These are phyloP conservation scores for Vanrija sp. DNA, from an alignment of 1,284 basidiomycete species.

Conservation along the genomic window DNA sequence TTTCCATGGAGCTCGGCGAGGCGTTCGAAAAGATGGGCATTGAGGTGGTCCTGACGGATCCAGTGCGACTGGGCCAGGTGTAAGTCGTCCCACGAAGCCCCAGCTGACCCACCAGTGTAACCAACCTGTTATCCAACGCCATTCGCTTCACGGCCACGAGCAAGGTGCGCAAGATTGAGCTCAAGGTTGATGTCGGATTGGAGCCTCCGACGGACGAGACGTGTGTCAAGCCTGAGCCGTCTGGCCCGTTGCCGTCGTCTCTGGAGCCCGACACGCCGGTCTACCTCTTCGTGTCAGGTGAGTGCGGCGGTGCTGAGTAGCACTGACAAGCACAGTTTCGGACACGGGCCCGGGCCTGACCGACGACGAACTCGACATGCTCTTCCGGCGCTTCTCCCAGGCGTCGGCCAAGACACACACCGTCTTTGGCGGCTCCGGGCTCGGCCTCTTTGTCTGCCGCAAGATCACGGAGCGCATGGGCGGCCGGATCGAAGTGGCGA, in stretches of 20 bases:
- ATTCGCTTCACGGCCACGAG: constrained; percentile 21
- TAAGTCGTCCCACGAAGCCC: background rate
- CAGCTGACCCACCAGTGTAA: constrained; percentile 6
- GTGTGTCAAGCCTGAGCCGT: constrained; percentile 13
- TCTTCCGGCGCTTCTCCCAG: constrained; percentile 31
- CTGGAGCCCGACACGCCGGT: constrained; percentile 8
- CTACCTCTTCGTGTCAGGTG: constrained; percentile 14
- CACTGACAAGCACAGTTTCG: background rate
- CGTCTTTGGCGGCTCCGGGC: constrained; percentile 30
- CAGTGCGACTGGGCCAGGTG: constrained; percentile 28
- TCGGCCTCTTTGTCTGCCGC: constrained; percentile 32
- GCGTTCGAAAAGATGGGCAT: constrained; percentile 7
- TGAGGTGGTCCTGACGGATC: constrained; percentile 22
- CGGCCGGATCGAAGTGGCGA: constrained; percentile 26
- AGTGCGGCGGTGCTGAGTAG: background rate
- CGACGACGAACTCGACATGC: constrained; percentile 17
- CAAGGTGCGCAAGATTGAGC: background rate
- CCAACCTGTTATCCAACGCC: constrained; percentile 30
- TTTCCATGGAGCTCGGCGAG: constrained; percentile 3
- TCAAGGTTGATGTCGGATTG: constrained; percentile 13
- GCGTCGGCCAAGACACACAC: constrained; percentile 25
- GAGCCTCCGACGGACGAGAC: constrained; percentile 5
- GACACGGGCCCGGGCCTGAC: constrained; percentile 34
- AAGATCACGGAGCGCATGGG: constrained; percentile 28
- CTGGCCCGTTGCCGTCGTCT: too few relatives aligned